These are phyloP conservation scores for Calycina herbarum DNA, from an alignment of 2,329 filamentous ascomycete genomes.

Conservation along the genomic window DNA sequence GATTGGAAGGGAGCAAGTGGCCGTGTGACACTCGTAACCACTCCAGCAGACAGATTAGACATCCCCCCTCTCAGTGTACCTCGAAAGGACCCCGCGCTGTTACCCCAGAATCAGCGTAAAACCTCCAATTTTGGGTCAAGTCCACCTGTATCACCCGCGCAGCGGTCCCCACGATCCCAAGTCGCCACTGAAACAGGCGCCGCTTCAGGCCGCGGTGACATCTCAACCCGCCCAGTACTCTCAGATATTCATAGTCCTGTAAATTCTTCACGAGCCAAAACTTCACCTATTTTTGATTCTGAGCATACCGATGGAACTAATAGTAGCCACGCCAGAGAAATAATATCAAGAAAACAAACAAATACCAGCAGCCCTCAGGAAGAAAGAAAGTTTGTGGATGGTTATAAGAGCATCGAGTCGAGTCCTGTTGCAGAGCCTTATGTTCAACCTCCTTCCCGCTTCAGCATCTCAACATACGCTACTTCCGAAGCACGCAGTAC, in stretches of 20 bases:
- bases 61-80: slow-evolving; percentile 58
- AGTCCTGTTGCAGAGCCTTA: slow-evolving; percentile 26
- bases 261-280: slow-evolving; percentile 22
- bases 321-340: slow-evolving; percentile 10
- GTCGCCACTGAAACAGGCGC: slow-evolving; percentile 31
- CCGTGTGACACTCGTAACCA: slow-evolving; percentile 61
- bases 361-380: slow-evolving; percentile 5
- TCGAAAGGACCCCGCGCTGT: slow-evolving; percentile 48
- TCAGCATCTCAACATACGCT: slow-evolving; percentile 37
- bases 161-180: slow-evolving; percentile 27
- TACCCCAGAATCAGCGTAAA: slow-evolving; percentile 11
- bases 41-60: slow-evolving; percentile 60
- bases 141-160: slow-evolving; percentile 28
- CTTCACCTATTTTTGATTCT: slow-evolving; percentile 20
- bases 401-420: slow-evolving; percentile 23
- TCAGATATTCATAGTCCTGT: slow-evolving; percentile 15
- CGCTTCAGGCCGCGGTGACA: slow-evolving; percentile 27
- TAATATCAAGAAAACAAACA: slow-evolving; percentile 5
- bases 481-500: slow-evolving; percentile 33
- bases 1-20: slow-evolving; percentile 76
- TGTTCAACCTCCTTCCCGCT: slow-evolving; percentile 35
- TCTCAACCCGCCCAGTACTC: slow-evolving; percentile 22
- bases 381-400: slow-evolving; percentile 29
- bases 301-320: slow-evolving; percentile 6
- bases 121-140: slow-evolving; percentile 26